These are phyloP conservation scores for Macrophomina phaseolina DNA, from an alignment of 2,329 filamentous ascomycete genomes.

Conservation along the genomic window DNA sequence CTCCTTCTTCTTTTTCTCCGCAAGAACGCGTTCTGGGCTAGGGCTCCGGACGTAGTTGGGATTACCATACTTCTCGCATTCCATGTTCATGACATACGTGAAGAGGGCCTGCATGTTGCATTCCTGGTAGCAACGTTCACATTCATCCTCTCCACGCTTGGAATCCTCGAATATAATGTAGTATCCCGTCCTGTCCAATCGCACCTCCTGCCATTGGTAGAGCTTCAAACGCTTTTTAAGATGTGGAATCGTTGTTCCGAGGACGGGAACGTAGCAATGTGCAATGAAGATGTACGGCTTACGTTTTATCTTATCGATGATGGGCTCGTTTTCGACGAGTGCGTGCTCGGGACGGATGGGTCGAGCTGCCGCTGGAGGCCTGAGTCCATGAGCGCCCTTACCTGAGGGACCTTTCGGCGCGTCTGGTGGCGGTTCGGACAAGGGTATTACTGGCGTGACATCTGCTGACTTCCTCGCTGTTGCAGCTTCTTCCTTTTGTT, in stretches of 20 bases:
- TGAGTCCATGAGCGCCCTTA: slow-evolving; percentile 47
- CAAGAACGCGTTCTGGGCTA: slow-evolving; percentile 56
- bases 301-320: slow-evolving; percentile 72
- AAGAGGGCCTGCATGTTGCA: slow-evolving; percentile 86
- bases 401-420: slow-evolving; percentile 85
- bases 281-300: slow-evolving; percentile 91
- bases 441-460: slow-evolving; percentile 32
- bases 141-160: slow-evolving; percentile 76
- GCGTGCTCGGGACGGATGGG: slow-evolving; percentile 53
- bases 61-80: slow-evolving; percentile 73
- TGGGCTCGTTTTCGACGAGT: slow-evolving; percentile 68
- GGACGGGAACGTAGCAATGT: slow-evolving; percentile 84
- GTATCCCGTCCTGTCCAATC: slow-evolving; percentile 85
- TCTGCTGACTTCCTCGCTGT: slow-evolving; percentile 37
- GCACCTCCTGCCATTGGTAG: slow-evolving; percentile 80
- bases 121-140: slow-evolving; percentile 77
- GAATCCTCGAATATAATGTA: slow-evolving; percentile 89
- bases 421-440: slow-evolving; percentile 69
- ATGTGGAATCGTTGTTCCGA: slow-evolving; percentile 84
- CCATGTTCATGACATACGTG: slow-evolving; percentile 92
- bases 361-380: slow-evolving; percentile 35
- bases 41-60: slow-evolving; percentile 65
- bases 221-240: slow-evolving; percentile 87
- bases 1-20: slow-evolving; percentile 62
- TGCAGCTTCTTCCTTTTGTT: slow-evolving; percentile 52